Evolutionary conservation across 2,329 filamentous ascomycete genomes (phyloP).

Genomic region (Chaetomiaceae sp.): DNA sequence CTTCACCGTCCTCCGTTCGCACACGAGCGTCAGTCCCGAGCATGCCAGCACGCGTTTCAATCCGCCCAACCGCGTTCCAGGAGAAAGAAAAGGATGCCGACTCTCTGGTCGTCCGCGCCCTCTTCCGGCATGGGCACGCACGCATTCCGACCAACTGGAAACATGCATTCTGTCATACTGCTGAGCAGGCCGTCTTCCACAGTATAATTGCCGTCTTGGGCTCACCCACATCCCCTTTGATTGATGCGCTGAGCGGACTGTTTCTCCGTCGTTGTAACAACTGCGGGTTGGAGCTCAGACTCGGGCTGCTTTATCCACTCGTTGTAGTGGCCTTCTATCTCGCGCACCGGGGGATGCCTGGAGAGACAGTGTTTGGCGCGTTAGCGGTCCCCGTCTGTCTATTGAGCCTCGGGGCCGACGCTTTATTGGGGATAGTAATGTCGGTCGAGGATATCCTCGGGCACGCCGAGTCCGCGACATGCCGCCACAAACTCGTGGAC

Average conservation of each 20-base stretch:
- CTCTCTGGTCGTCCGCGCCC: neutral
- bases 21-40: neutral
- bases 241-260: conserved; percentile 2
- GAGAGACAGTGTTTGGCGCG: conserved; percentile 7
- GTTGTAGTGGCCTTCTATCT: conserved; percentile 10
- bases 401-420: conserved; percentile 2
- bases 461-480: neutral
- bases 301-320: conserved; percentile 4
- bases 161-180: conserved; percentile 6
- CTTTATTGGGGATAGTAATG: neutral
- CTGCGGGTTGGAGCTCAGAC: conserved; percentile 11
- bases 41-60: neutral
- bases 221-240: neutral
- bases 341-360: neutral
- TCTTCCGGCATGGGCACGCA: conserved; percentile 3
- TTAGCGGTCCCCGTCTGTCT: conserved; percentile 8
- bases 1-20: neutral
- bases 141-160: conserved; percentile 9
- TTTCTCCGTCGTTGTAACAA: conserved; percentile 4
- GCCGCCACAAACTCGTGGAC: conserved; percentile 3
- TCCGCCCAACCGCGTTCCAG: conserved; percentile 2
- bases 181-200: conserved; percentile 6
- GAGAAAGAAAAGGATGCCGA: conserved; percentile 10
- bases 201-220: conserved; percentile 1
- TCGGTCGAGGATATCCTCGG: conserved; percentile 8